Base-by-base conservation (phyloP, 805 yeast genomes). In the Wickerhamomyces ciferrii region DNA sequence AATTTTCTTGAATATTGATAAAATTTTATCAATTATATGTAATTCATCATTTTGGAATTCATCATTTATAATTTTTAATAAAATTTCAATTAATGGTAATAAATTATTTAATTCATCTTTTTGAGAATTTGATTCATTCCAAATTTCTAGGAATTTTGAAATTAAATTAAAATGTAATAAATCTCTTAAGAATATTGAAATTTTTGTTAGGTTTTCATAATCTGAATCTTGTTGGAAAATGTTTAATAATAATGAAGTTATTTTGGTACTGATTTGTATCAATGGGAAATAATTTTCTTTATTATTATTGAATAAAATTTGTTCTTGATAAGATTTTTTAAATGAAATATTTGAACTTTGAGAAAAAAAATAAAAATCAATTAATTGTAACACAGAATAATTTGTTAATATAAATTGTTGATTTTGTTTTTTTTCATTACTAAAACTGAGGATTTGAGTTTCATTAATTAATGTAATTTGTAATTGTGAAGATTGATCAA, bases 111-210 rank as follows among this genome's bases (percentile, higher is more conserved):
- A 70, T 58, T 86, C 87, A 14, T 68, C 75, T 0, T 53, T 50
- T 41, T 69, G 69, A 1, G 88, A 84, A 35, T 70, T 70, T 1
- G 91, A 77, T 43, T 72, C 77, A 50, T 75, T 78, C 92, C 94
- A 86, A 39, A 84, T 67, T 37, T 74, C 71, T 53, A 84, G 66
- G 45, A 83, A 72, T 49, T 77, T 76, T 35, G 72, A 69, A 75
- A 84, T 76, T 18, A 83, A 71, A 31, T 71, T 68, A 56, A 75
- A 80, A 43, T 79, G 77, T 56, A 86, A 64, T 23, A 75, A 54
- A 45, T 76, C 83, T 72, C 84, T 78, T 43, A 71, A 65, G 49
- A 72, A 72, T 39, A 75, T 66, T 20, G 70, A 63, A n/a, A n/a
- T n/a, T 15, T 60, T 59, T 39, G 65, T 67, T 39, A 81, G 61